Evolutionary conservation across 1,284 basidiomycete genomes (phyloP), one percentile per base, ranked within the genome.

Genomic region (Tausonia pullulans): DNA sequence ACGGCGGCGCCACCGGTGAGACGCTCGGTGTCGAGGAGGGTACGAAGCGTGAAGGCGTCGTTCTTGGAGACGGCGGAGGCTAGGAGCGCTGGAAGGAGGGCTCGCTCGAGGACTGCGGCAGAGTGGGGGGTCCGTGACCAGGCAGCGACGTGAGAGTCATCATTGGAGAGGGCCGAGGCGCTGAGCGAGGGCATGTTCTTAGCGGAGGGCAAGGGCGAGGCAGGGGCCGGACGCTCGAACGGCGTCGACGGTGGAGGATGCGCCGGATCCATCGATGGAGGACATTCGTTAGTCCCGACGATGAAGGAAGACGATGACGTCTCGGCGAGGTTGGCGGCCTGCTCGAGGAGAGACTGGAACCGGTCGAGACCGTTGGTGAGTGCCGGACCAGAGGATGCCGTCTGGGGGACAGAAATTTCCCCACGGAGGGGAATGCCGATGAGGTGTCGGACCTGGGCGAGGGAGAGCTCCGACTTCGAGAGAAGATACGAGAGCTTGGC

Each of bases 401-500:
- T 67, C 68, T 70, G 65, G 10, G 82, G 74, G 49, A 79, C 77
- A 0, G 88, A 91, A 43, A 96, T 82, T 74, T 96, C 93, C 43
- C 93, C 92, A 5, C 93, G 87, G 10, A 96, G 79, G 5, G 91
- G 86, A 54, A 81, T 82, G 8, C 83, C 80, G 69, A 96, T 83
- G n/a, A 95, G 80, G 59, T 84, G 79, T 63, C 90, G 83, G 62
- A 95, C 82, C 75, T 90, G 82, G 14, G 78, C 73, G 0, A 80
- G 72, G 1, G 83, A 80, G 2, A 95, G 80, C 69, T 90, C 87
- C 0, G 84, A 79, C 73, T 96, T 95, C 5, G 88, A 90, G 45
- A 96, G 81, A 7, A 96, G 81, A 71, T 96, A 96, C 56, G 86
- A 83, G 8, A 96, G 80, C 76, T 96, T 96, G 10, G 89, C 83